A percentile compares a stretch with the other conserved stretches of the same genome.
Evolutionary conservation across 1,284 basidiomycete species (phyloP).

Genomic region (Rhizopogon hawkerae): DNA sequence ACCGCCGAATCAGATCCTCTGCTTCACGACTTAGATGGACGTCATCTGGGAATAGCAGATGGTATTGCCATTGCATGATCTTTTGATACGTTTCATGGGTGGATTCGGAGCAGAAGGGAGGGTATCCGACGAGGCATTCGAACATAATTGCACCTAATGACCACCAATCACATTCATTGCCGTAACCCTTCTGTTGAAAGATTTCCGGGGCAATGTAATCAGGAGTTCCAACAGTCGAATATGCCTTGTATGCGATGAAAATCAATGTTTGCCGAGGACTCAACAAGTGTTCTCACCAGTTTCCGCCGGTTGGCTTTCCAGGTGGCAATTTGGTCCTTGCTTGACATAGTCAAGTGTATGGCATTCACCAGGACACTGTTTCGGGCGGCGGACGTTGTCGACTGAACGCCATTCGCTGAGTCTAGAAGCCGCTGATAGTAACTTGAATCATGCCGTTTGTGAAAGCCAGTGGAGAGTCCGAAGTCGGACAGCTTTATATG

Average conservation of each 20-base stretch:
- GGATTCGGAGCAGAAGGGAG: conserved; percentile 95
- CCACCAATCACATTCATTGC: conserved; percentile 99
- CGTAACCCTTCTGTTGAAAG: conserved; percentile 94
- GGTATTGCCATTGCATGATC: conserved; percentile 90
- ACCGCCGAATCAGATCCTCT: conserved; percentile 85
- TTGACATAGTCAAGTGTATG: conserved; percentile 90
- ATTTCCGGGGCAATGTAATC: conserved; percentile 99
- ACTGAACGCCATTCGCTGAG: conserved; percentile 30
- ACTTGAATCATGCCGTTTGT: conserved; percentile 86
- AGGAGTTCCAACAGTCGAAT: conserved; percentile 98
- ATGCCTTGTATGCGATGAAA: conserved; percentile 47
- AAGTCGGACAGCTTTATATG: conserved; percentile 97
- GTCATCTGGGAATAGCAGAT: conserved; percentile 90
- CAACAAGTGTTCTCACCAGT: conserved; percentile 45
- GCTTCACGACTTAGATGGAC: conserved; percentile 91
- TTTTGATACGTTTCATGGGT: conserved; percentile 99
- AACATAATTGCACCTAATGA: conserved; percentile 97
- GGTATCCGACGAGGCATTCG: conserved; percentile 95
- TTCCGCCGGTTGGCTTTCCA: conserved; percentile 99
- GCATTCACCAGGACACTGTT: conserved; percentile 85
- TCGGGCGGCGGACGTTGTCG: conserved; percentile 35
- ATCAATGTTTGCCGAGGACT: neutral
- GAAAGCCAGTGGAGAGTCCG: conserved; percentile 90
- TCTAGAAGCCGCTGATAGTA: conserved; percentile 80
- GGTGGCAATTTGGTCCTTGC: conserved; percentile 85